Evolutionary conservation across 1,284 basidiomycete species (phyloP).

Genomic region (Afroboletus lepidellus): DNA sequence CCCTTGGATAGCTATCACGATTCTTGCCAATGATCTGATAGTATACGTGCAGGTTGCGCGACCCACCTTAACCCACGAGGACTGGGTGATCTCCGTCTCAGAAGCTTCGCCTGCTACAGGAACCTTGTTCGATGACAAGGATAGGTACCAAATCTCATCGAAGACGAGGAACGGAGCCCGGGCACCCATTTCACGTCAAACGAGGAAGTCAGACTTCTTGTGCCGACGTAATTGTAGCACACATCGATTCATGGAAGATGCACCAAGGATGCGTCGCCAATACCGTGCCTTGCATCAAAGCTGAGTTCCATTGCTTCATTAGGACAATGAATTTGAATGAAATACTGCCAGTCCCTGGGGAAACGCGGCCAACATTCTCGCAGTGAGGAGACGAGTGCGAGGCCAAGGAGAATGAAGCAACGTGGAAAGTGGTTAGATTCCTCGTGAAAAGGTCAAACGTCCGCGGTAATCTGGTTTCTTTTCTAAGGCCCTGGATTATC

Average conservation of each 20-base stretch:
- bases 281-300: constrained; percentile 15
- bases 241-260: constrained; percentile 19
- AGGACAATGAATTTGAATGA: constrained; percentile 19
- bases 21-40: constrained; percentile 3
- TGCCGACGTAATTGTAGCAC: constrained; percentile 3
- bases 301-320: constrained; percentile 30
- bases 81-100: constrained; percentile 26
- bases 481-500: constrained; percentile 13
- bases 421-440: constrained; percentile 7
- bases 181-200: constrained; percentile 24
- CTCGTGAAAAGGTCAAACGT: constrained; percentile 1
- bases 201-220: constrained; percentile 9
- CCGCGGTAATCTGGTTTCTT: constrained; percentile 21
- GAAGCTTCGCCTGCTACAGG: constrained; percentile 10
- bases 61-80: constrained; percentile 36
- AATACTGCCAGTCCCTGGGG: constrained; percentile 25
- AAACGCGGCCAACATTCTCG: constrained; percentile 13
- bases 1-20: background rate
- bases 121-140: constrained; percentile 11
- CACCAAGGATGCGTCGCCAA: constrained; percentile 8
- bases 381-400: constrained; percentile 6
- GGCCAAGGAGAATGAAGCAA: constrained; percentile 14
- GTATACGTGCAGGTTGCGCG: constrained; percentile 15
- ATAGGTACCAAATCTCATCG: constrained; percentile 9
- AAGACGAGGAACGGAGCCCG: constrained; percentile 6